Evolutionary conservation across 352 stramenopile species (phyloP).

Genomic region (Pythium coloratum): DNA sequence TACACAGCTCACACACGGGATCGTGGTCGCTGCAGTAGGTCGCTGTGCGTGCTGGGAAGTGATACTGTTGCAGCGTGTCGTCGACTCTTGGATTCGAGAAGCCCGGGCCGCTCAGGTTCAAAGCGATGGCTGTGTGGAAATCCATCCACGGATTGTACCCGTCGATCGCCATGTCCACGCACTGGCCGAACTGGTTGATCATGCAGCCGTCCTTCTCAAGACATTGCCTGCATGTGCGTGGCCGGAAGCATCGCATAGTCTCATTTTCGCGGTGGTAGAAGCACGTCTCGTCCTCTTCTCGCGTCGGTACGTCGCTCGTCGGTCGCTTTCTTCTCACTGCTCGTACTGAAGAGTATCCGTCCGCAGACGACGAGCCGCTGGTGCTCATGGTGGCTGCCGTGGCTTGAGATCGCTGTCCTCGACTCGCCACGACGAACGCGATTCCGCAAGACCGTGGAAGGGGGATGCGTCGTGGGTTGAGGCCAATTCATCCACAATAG

Average conservation of each 20-base stretch:
- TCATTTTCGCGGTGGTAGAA: background rate
- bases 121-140: slow-evolving; percentile 2
- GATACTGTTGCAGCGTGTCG: background rate
- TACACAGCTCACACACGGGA: background rate
- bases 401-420: too few species aligned
- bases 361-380: background rate
- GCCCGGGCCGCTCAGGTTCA: slow-evolving; percentile 8
- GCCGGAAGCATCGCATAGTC: background rate
- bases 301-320: background rate
- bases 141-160: slow-evolving; percentile 4
- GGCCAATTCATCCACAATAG: background rate
- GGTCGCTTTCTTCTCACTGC: background rate
- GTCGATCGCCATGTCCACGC: slow-evolving; percentile 7
- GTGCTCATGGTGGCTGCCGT: background rate
- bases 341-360: background rate
- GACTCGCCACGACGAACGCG: too few species aligned
- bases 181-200: slow-evolving; percentile 14
- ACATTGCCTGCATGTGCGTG: background rate
- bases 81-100: background rate
- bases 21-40: background rate
- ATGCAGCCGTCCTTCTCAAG: slow-evolving; percentile 4
- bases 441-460: too few species aligned
- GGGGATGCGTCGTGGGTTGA: too few species aligned
- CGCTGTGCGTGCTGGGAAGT: background rate
- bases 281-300: background rate